Evolutionary conservation across 148 eudicot genomes (phyloP).

Genomic region (Nepenthes mirabilis): DNA sequence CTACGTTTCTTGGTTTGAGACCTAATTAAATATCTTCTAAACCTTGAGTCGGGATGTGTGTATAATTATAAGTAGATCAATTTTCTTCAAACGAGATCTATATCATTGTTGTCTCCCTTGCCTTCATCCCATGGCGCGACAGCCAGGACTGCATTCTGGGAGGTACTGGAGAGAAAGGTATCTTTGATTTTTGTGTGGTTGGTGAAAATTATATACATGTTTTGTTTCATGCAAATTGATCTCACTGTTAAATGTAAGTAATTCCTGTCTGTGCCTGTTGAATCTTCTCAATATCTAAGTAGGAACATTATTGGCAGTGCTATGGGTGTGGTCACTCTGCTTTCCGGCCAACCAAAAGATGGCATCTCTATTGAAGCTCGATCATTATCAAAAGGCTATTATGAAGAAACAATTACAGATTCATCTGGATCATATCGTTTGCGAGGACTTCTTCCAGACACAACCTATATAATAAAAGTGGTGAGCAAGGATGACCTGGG

Average conservation of each 20-base stretch:
- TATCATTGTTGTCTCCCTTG: too few relatives aligned
- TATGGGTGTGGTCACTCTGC: conserved; percentile 67
- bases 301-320: conserved; percentile 42
- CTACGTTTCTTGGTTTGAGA: too few relatives aligned
- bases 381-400: conserved; percentile 73
- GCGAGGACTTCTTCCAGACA: conserved; percentile 85
- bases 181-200: too few relatives aligned
- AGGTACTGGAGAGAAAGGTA: too few relatives aligned
- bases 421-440: conserved; percentile 78
- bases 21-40: too few relatives aligned
- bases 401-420: conserved; percentile 90
- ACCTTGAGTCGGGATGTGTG: too few relatives aligned
- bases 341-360: conserved; percentile 87
- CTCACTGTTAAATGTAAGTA: background rate
- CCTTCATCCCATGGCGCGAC: too few relatives aligned
- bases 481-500: conserved; percentile 42
- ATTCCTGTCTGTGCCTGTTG: background rate
- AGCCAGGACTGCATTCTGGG: too few relatives aligned
- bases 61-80: too few relatives aligned
- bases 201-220: background rate
- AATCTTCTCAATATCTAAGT: background rate
- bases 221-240: background rate
- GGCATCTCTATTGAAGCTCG: conserved; percentile 86
- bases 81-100: too few relatives aligned
- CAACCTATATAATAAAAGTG: conserved; percentile 58